Percentiles rank a stretch among this genome's conserved stretches.
Evolutionary conservation across 495 filamentous ascomycete genomes (phyloP).

Genomic region (Pseudoneurospora amorphoporcata): DNA sequence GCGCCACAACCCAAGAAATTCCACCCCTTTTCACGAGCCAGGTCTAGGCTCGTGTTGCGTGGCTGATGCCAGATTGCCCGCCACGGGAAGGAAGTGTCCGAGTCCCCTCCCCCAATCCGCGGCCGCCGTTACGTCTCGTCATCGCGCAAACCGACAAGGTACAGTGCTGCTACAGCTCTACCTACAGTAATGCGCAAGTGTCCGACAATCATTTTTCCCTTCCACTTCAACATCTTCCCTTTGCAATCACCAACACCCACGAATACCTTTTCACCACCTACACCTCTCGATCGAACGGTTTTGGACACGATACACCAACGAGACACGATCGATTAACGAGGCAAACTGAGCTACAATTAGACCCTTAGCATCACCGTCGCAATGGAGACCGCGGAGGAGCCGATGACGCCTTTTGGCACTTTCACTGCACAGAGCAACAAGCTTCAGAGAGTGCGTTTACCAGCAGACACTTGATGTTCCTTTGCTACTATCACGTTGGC

Average conservation of each 20-base stretch:
- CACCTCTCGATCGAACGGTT: neutral
- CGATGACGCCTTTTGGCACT: constrained; percentile 21
- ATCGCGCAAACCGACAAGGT: neutral
- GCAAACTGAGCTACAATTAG: neutral
- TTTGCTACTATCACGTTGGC: constrained; percentile 1
- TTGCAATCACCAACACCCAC: neutral
- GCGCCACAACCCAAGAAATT: neutral
- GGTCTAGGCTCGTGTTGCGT: neutral
- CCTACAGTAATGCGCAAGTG: neutral
- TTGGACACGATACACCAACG: neutral
- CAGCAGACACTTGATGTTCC: neutral
- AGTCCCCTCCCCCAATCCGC: neutral
- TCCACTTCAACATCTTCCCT: neutral
- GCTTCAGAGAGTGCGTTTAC: constrained; percentile 30
- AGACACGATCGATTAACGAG: neutral
- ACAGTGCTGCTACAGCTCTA: neutral
- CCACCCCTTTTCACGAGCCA: neutral
- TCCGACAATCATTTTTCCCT: neutral
- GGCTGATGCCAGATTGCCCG: neutral
- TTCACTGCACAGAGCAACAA: constrained; percentile 23
- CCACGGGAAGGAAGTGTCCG: neutral
- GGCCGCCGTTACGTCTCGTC: neutral
- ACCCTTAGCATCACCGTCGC: neutral
- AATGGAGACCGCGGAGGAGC: constrained; percentile 21
- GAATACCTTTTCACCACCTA: neutral